Conservation (phyloP, 768 basidiomycete species). For the Lentinula detonsa region DNA sequence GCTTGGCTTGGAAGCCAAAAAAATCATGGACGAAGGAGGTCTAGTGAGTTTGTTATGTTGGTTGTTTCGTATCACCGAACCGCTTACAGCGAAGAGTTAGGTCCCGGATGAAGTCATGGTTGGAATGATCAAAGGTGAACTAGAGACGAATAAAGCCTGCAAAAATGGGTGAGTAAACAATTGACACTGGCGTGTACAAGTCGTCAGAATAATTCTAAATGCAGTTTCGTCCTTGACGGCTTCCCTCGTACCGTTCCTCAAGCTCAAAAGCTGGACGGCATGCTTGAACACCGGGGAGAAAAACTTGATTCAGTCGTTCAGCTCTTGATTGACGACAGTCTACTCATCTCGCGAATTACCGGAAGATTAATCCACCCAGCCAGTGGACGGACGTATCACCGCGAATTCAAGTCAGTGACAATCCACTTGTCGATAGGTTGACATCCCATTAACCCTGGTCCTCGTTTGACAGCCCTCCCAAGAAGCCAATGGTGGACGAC, state of each 20-base stretch:
- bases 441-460: slow-evolving; percentile 8
- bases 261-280: slow-evolving; percentile 90
- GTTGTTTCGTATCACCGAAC: neutral
- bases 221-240: slow-evolving; percentile 96
- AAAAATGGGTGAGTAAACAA: slow-evolving; percentile 79
- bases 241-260: slow-evolving; percentile 98
- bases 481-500: slow-evolving; percentile 93
- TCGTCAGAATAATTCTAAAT: neutral
- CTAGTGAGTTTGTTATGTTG: slow-evolving; percentile 34
- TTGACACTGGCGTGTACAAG: neutral
- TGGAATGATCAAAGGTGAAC: slow-evolving; percentile 93
- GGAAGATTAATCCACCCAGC: slow-evolving; percentile 90
- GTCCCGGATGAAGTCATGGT: slow-evolving; percentile 95
- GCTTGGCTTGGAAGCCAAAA: slow-evolving; percentile 90
- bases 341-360: slow-evolving; percentile 96
- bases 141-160: slow-evolving; percentile 89
- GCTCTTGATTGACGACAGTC: slow-evolving; percentile 86
- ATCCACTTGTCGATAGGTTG: neutral
- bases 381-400: slow-evolving; percentile 91
- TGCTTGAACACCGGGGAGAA: slow-evolving; percentile 80
- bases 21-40: slow-evolving; percentile 95
- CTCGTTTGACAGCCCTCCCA: slow-evolving; percentile 71
- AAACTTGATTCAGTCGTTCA: slow-evolving; percentile 91
- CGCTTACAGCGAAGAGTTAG: neutral
- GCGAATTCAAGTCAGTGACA: slow-evolving; percentile 78